Evolutionary conservation across 495 filamentous ascomycete genomes (phyloP), one percentile per base, ranked within the genome.

Genomic region (Talaromyces stipitatus): DNA sequence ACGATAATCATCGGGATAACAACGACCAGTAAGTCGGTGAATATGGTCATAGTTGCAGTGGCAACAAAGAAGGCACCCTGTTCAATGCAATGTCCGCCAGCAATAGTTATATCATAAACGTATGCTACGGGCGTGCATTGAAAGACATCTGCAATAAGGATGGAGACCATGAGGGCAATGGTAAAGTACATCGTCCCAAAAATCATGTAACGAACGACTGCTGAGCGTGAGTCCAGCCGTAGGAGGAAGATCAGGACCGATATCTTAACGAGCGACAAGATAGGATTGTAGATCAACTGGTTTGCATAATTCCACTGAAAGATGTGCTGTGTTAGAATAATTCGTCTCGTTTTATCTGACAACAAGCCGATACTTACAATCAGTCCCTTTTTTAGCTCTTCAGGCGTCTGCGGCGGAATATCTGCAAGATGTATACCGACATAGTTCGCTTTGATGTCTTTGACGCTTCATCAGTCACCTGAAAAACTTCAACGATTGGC

Each of bases 251-350:
- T 18, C 22, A 83, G 65, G 41, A 82, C 72, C 0, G 81, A 82
- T 0, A 78, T 64, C 64, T 86, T 86, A 59, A 83, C 78, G 7
- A 83, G 65, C 9, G 83, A 76, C 32, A 88, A 67, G 56, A 84
- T 78, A 0, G 83, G 83, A 58, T 86, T 85, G 63, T 87, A 87
- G 22, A 86, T 62, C 28, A 85, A 72, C 60, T 86, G 82, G 18
- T 81, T 77, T 2, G 77, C 77, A 24, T 80, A 81, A 57, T 80
- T 68, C 36, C 36, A 41, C 36, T 41, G 12, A 10, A 18, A 10
- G 1, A 2, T n/a, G n/a, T 41, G n/a, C 16, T 2, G 36, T 41
- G 18, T 41, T 41, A 41, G 36, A 8, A 41, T 18, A 41, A 1
- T 41, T 8, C 9, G 5, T 41, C n/a, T 41, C 36, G 16, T 41